These are phyloP conservation scores for Pseudotsuga menziesii DNA, from an alignment of 75 land plant species.

Conservation along the genomic window DNA sequence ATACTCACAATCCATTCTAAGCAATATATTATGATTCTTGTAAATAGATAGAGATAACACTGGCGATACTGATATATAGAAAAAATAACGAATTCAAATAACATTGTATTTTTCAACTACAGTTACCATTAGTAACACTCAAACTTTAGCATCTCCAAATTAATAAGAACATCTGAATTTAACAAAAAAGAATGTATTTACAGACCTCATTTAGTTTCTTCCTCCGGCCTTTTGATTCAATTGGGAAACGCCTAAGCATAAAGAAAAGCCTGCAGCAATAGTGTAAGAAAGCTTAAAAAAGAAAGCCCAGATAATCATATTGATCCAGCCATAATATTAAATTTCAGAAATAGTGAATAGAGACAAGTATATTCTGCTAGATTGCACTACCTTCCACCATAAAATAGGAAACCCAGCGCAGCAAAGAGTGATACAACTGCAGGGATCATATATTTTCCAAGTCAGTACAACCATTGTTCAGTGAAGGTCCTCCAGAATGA, in stretches of 20 bases:
- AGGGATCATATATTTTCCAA: constrained; percentile 5
- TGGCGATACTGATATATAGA: neutral
- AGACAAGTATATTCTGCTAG: neutral
- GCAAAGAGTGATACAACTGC: constrained; percentile 50
- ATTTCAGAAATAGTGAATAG: neutral
- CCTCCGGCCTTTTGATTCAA: constrained; percentile 56
- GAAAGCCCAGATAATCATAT: neutral
- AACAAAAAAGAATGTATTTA: neutral
- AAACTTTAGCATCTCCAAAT: neutral
- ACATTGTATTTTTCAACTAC: neutral
- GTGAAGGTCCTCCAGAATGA: neutral
- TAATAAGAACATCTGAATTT: neutral
- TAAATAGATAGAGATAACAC: neutral
- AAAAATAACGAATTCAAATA: too few species aligned
- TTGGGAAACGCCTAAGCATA: constrained; percentile 52
- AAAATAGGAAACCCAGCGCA: constrained; percentile 45
- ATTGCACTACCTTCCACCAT: constrained; percentile 47
- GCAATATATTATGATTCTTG: constrained; percentile 1
- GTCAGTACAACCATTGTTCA: neutral
- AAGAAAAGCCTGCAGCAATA: constrained; percentile 41
- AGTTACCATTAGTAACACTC: neutral
- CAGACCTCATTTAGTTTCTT: constrained; percentile 65
- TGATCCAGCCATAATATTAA: neutral
- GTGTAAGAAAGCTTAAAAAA: neutral
- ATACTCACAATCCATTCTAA: neutral